These are phyloP conservation scores for Durotheca rogersii DNA, from an alignment of 495 filamentous ascomycete species.

Conservation along the genomic window DNA sequence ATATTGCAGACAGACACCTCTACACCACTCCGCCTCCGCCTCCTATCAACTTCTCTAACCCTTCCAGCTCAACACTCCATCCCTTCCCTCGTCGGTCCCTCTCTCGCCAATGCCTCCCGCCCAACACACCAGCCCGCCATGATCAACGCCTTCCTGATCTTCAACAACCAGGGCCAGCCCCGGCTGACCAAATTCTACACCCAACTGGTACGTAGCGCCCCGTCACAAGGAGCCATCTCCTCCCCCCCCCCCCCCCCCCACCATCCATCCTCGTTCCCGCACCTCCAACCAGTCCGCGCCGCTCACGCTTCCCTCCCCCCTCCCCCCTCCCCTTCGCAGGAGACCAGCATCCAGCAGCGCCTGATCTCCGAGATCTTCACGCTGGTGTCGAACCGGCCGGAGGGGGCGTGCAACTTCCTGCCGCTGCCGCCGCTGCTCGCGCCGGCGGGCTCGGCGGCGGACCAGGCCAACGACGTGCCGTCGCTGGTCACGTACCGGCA, in stretches of 20 bases:
- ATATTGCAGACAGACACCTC: too few species aligned
- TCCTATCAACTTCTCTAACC: too few species aligned
- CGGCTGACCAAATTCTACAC: constrained; percentile 99
- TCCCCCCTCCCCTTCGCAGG: constrained; percentile 51
- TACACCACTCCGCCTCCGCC: too few species aligned
- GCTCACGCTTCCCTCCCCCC: background rate
- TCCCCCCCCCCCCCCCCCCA: background rate
- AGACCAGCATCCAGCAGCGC: constrained; percentile 91
- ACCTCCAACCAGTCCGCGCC: too few species aligned
- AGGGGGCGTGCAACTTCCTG: constrained; percentile 94
- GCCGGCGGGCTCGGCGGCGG: constrained; percentile 57
- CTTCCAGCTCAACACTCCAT: too few species aligned
- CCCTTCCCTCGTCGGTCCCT: too few species aligned
- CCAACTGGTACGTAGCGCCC: constrained; percentile 80
- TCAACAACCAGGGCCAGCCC: constrained; percentile 96
- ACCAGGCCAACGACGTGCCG: constrained; percentile 78
- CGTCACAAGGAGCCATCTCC: too few species aligned
- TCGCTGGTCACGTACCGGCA: constrained; percentile 97
- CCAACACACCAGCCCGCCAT: constrained; percentile 63
- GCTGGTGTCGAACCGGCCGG: constrained; percentile 85
- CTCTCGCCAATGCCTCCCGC: too few species aligned
- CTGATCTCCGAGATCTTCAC: constrained; percentile 97
- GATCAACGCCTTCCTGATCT: constrained; percentile 99
- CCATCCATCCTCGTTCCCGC: background rate
- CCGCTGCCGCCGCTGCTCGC: constrained; percentile 59